phyloP scores from a whole-genome alignment of 1,139 yeast genomes.

The Schwanniomyces etchellsii region DNA sequence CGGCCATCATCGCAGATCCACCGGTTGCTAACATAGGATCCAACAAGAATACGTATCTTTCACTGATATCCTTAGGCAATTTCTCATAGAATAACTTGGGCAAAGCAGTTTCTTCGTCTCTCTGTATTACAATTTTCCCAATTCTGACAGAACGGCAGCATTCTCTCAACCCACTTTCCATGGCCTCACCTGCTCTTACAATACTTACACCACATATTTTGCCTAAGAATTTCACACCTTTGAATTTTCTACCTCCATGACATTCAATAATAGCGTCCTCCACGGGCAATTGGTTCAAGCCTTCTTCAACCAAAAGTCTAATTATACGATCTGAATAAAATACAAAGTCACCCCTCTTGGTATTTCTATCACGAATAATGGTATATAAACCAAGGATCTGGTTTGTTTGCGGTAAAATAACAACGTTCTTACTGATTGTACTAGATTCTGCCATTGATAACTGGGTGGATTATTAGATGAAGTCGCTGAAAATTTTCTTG shows the following conservation, averaged over 20 bases:
- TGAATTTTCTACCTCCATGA: slow-evolving; percentile 66
- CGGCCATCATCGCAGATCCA: slow-evolving; percentile 96
- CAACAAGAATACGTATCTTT: slow-evolving; percentile 80
- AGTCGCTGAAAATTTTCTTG: no score
- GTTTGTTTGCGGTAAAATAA: slow-evolving; percentile 78
- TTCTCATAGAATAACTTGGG: slow-evolving; percentile 86
- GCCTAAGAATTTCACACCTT: slow-evolving; percentile 82
- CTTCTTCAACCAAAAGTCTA: slow-evolving; percentile 88
- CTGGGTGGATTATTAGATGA: no score
- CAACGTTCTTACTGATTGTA: slow-evolving; percentile 46
- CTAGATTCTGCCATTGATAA: slow-evolving; percentile 21
- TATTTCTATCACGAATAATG: slow-evolving; percentile 75
- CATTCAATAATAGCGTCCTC: slow-evolving; percentile 61
- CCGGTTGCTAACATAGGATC: slow-evolving; percentile 99
- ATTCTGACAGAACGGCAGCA: slow-evolving; percentile 94
- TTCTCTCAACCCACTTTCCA: slow-evolving; percentile 96
- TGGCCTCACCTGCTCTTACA: slow-evolving; percentile 96
- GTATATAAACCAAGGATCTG: slow-evolving; percentile 85
- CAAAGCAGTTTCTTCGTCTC: slow-evolving; percentile 83
- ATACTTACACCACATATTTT: slow-evolving; percentile 97
- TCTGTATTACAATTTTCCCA: slow-evolving; percentile 91
- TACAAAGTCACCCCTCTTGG: slow-evolving; percentile 86
- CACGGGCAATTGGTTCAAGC: slow-evolving; percentile 88
- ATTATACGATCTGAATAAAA: slow-evolving; percentile 94
- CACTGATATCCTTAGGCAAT: slow-evolving; percentile 84